Evolutionary conservation across 768 basidiomycete genomes (phyloP).

Genomic region (Leccinum subgranulosum): DNA sequence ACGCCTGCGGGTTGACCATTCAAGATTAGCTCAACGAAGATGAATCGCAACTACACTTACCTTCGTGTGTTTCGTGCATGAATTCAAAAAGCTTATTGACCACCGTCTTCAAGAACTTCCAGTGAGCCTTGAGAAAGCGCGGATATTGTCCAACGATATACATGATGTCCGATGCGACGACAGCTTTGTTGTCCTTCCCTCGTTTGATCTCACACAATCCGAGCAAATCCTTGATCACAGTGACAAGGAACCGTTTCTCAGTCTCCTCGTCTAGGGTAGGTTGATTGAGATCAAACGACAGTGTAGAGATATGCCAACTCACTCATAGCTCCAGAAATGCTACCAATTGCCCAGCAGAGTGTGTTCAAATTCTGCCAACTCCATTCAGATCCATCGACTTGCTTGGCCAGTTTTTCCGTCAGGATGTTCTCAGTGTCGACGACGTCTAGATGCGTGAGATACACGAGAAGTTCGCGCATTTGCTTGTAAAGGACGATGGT

Average conservation of each 20-base stretch:
- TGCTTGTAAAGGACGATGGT: conserved; percentile 99
- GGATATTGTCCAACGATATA: conserved; percentile 99
- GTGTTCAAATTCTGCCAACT: conserved; percentile 99
- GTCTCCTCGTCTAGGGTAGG: conserved; percentile 83
- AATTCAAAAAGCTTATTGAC: conserved; percentile 99
- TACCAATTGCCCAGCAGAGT: conserved; percentile 99
- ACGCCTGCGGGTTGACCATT: conserved; percentile 57
- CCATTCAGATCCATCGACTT: conserved; percentile 98
- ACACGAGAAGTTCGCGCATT: conserved; percentile 97
- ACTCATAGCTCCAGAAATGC: conserved; percentile 99
- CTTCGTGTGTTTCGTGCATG: conserved; percentile 99
- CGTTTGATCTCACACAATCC: conserved; percentile 97
- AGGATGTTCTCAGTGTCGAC: conserved; percentile 95
- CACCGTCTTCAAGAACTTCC: conserved; percentile 99
- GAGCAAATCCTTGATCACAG: conserved; percentile 98
- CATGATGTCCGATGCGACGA: conserved; percentile 95
- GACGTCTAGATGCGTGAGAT: conserved; percentile 96
- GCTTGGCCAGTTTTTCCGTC: conserved; percentile 95
- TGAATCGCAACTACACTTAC: conserved; percentile 31
- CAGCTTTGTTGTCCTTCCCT: conserved; percentile 99
- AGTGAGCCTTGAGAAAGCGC: conserved; percentile 98
- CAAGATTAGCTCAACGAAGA: conserved; percentile 4
- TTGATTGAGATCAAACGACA: background rate
- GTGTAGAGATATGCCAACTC: conserved; percentile 32
- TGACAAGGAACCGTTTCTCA: conserved; percentile 97